Evolutionary conservation across 371 early-diverging fungal species (phyloP), one percentile per base, ranked within the genome.

Genomic region (Rhizopus sp.): DNA sequence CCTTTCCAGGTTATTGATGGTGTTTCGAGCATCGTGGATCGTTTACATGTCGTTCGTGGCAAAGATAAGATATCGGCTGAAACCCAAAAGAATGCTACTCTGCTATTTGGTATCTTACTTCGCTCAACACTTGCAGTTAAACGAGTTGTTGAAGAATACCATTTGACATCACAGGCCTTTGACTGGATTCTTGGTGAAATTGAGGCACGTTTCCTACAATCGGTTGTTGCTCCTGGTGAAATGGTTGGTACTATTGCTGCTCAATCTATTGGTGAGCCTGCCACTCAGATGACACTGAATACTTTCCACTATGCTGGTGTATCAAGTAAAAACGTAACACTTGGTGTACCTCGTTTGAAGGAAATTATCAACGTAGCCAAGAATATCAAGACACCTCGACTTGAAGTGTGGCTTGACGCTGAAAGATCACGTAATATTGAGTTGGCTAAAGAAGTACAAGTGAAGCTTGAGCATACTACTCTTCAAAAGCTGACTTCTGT

Each of bases 231-330:
- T 52, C 93, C 99, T 5, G 97, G 97, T 50, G 99, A 99, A 84
- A 99, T 99, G 99, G 97, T 99, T 32, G 99, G 99, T 37, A 97
- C 97, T 8, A 83, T 99, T 62, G 99, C 99, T 38, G 99, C 99
- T 10, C 99, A 99, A 78, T 96, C 97, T 44, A 98, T 99, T 80
- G 99, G 99, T 76, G 99, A 99, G 76, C 99, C 99, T 50, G 99
- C 99, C 16, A 99, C 99, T 15, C 99, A 99, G 72, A 99, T 99
- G 99, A 99, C 99, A 23, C 78, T 99, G 59, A 99, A 99, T 75
- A 99, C 99, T 54, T 99, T 99, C 93, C 99, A 99, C 82, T 91
- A 90, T 78, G 99, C 99, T 61, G 99, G 99, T 89, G 99, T 99
- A 48, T 88, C 94, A 38, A 90, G 91, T 64, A 95, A 96, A 79